Percentiles rank a stretch among this genome's conserved stretches.
These are phyloP conservation scores for Aspergillus taichungensis DNA, from an alignment of 495 filamentous ascomycete genomes.

Conservation along the genomic window DNA sequence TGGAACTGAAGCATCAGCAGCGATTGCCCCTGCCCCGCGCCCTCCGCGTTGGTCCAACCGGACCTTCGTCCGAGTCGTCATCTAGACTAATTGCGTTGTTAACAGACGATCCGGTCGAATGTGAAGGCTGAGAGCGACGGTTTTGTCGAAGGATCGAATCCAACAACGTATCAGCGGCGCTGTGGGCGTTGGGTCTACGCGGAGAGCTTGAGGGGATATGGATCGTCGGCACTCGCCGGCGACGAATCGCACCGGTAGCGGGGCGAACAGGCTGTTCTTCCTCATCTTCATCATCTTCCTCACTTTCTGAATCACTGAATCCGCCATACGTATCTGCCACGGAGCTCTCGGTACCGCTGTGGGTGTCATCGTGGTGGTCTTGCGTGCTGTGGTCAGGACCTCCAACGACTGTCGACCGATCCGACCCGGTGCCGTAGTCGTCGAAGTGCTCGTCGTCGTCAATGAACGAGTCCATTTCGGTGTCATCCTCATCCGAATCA, in stretches of 20 bases:
- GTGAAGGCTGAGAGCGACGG: neutral
- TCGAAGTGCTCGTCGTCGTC: conserved; percentile 23
- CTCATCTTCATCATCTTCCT: conserved; percentile 14
- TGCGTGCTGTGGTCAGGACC: conserved; percentile 6
- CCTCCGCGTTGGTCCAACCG: conserved; percentile 22
- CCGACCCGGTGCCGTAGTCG: conserved; percentile 18
- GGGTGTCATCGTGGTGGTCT: conserved; percentile 6
- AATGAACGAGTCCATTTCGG: conserved; percentile 34
- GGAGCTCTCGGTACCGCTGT: conserved; percentile 4
- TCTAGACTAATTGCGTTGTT: conserved; percentile 17
- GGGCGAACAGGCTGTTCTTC: conserved; percentile 21
- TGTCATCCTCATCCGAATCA: conserved; percentile 24
- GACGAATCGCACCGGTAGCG: conserved; percentile 9
- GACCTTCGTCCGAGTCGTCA: conserved; percentile 29
- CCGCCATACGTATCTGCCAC: neutral
- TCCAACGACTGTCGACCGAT: conserved; percentile 24
- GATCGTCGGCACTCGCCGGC: conserved; percentile 7
- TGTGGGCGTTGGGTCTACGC: no score
- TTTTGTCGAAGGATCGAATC: neutral
- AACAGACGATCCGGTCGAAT: conserved; percentile 9
- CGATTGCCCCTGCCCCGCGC: conserved; percentile 9
- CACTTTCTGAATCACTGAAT: conserved; percentile 7
- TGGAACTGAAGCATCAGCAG: neutral
- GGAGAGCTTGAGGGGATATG: conserved; percentile 9
- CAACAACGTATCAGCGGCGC: no score